Percentiles rank a stretch among this genome's conserved stretches.
phyloP scores from a whole-genome alignment of 305 asterid genomes.

The Solanum chacoense region DNA sequence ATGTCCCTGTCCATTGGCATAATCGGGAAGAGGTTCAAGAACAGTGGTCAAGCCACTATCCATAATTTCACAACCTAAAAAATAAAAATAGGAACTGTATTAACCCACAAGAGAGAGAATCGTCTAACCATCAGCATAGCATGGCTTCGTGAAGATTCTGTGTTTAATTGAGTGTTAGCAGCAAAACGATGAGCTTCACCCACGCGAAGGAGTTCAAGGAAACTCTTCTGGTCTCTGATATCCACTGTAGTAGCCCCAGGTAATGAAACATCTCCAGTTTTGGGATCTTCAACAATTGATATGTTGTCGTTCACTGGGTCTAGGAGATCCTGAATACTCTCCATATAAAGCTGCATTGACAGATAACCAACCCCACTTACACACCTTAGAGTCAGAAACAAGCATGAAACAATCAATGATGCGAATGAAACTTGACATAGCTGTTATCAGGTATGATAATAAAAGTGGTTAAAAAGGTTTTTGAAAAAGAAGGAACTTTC shows the following conservation, averaged over 20 bases:
- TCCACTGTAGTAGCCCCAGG: slow-evolving; percentile 72
- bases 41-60: background rate
- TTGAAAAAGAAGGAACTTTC: background rate
- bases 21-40: background rate
- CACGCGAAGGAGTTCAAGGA: slow-evolving; percentile 51
- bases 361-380: slow-evolving; percentile 4
- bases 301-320: slow-evolving; percentile 68
- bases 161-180: slow-evolving; percentile 77
- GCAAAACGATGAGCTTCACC: slow-evolving; percentile 93
- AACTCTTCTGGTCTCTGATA: slow-evolving; percentile 62
- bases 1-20: background rate
- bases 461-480: background rate
- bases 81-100: background rate
- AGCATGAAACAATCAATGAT: background rate
- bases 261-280: slow-evolving; percentile 73
- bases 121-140: slow-evolving; percentile 76
- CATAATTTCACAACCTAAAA: background rate
- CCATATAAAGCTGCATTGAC: slow-evolving; percentile 77
- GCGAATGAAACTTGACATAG: background rate
- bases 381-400: background rate
- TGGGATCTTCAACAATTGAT: slow-evolving; percentile 73
- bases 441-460: background rate
- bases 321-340: slow-evolving; percentile 77
- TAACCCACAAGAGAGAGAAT: background rate
- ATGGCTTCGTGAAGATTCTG: slow-evolving; percentile 95